These are phyloP conservation scores for Grosmannia serpens DNA, from an alignment of 2,329 filamentous ascomycete genomes.

Conservation along the genomic window DNA sequence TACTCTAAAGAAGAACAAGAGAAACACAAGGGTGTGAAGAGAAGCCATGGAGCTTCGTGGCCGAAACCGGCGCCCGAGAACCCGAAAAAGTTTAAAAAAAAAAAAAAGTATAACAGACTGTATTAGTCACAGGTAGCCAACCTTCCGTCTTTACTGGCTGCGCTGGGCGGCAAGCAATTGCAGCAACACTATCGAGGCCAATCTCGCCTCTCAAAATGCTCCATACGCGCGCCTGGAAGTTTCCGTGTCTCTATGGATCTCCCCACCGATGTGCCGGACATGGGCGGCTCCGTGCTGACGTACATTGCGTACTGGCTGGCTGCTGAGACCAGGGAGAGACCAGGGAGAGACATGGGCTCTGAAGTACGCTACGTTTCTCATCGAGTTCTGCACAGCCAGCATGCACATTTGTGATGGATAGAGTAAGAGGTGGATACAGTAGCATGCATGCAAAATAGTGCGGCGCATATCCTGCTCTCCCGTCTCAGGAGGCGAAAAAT, in stretches of 20 bases:
- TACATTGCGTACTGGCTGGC: background rate
- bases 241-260: background rate
- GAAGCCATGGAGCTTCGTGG: background rate
- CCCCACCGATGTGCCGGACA: background rate
- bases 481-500: background rate
- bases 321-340: too few species aligned
- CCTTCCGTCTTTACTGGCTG: too few species aligned
- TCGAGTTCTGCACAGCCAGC: too few species aligned
- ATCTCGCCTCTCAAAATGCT: background rate
- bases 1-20: too few species aligned
- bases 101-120: background rate
- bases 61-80: background rate
- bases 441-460: background rate
- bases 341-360: background rate
- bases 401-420: background rate
- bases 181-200: too few species aligned
- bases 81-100: background rate
- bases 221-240: background rate
- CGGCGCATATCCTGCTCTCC: background rate
- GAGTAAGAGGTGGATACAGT: background rate
- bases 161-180: too few species aligned
- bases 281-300: background rate
- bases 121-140: background rate
- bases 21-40: too few species aligned
- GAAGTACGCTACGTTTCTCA: background rate